phyloP scores from a whole-genome alignment of 306 rosid genomes.

The Coriaria nepalensis region DNA sequence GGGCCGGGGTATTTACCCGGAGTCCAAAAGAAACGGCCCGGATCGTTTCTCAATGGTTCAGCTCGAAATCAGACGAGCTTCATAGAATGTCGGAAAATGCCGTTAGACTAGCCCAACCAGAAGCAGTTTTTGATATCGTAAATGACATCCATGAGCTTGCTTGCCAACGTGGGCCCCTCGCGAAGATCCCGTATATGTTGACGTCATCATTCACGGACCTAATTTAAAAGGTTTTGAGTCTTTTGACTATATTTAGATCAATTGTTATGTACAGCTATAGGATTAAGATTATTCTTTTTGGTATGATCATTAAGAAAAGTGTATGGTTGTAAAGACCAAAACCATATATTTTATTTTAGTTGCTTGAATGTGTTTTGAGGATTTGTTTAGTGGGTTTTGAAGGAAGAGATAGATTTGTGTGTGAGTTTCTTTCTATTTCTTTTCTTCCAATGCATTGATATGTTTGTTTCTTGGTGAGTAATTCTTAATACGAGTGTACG shows the following conservation, averaged over 20 bases:
- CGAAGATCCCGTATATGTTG: conserved; percentile 52
- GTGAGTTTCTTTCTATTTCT: too few relatives aligned
- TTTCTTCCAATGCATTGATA: too few relatives aligned
- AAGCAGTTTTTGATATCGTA: conserved; percentile 86
- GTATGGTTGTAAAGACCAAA: too few relatives aligned
- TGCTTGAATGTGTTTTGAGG: too few relatives aligned
- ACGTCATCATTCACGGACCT: conserved; percentile 73
- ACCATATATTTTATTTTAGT: too few relatives aligned
- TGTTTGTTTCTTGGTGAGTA: too few relatives aligned
- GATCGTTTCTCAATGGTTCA: conserved; percentile 81
- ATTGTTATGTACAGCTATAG: conserved; percentile 50
- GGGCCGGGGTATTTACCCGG: conserved; percentile 92
- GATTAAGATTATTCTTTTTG: too few relatives aligned
- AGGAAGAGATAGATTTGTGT: too few relatives aligned
- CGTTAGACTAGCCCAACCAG: conserved; percentile 80
- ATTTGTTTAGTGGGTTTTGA: too few relatives aligned
- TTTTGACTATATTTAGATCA: neutral
- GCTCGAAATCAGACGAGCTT: conserved; percentile 55
- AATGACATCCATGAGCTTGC: conserved; percentile 82
- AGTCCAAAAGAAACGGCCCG: conserved; percentile 77
- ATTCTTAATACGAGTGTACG: too few relatives aligned
- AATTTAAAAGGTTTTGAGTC: conserved; percentile 35
- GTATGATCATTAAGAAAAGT: too few relatives aligned
- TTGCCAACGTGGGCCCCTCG: conserved; percentile 50
- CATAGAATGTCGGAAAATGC: conserved; percentile 67